Percentiles rank a stretch among this genome's conserved stretches.
phyloP scores from a whole-genome alignment of 2,329 filamentous ascomycete species.

The Xylariaceae sp. region DNA sequence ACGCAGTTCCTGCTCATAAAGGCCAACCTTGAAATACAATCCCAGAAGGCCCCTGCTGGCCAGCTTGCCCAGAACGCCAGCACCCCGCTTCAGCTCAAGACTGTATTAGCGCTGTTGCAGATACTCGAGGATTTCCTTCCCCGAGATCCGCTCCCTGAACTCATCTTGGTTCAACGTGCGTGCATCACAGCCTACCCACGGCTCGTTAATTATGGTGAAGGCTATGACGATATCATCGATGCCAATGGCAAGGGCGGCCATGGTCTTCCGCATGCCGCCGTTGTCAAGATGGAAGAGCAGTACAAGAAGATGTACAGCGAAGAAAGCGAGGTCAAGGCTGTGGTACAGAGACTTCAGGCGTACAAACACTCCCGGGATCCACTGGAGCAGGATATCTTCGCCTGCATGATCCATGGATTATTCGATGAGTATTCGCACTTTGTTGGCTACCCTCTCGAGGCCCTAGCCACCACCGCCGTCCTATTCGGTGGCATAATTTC shows the following conservation, averaged over 20 bases:
- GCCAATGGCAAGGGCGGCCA: constrained; percentile 78
- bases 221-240: constrained; percentile 87
- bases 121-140: constrained; percentile 69
- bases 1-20: constrained; percentile 81
- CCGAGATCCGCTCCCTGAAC: constrained; percentile 55
- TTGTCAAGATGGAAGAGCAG: constrained; percentile 91
- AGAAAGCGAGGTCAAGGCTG: constrained; percentile 77
- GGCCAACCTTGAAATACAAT: constrained; percentile 70
- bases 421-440: constrained; percentile 98
- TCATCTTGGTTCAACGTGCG: constrained; percentile 75
- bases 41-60: constrained; percentile 63
- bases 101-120: constrained; percentile 72
- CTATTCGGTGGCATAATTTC: constrained; percentile 96
- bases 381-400: constrained; percentile 87
- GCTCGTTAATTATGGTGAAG: constrained; percentile 93
- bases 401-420: constrained; percentile 96
- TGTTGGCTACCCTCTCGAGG: constrained; percentile 91
- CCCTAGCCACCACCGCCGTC: constrained; percentile 89
- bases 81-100: constrained; percentile 76
- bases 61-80: constrained; percentile 54
- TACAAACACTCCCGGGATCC: constrained; percentile 86
- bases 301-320: constrained; percentile 98
- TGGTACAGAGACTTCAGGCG: constrained; percentile 75
- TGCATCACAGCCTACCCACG: constrained; percentile 92
- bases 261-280: constrained; percentile 68